Conservation (phyloP, 768 basidiomycete genomes). For the Boletus barrowsii region DNA sequence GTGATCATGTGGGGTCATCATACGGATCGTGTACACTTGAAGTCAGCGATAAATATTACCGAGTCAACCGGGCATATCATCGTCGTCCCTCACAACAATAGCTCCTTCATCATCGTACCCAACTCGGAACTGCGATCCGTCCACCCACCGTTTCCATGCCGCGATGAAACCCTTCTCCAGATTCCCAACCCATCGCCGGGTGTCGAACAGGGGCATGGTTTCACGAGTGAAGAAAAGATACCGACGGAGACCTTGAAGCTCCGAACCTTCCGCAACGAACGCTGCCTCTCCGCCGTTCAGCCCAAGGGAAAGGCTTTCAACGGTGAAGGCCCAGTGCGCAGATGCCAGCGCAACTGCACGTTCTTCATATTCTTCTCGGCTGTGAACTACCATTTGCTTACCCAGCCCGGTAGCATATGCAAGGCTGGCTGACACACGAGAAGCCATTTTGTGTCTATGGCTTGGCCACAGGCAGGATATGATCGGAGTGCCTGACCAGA, state of each 20-base stretch:
- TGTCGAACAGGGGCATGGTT: conserved; percentile 47
- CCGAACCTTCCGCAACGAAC: conserved; percentile 22
- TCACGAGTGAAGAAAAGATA: conserved; percentile 42
- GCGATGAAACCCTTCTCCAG: conserved; percentile 42
- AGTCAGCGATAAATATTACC: not conserved
- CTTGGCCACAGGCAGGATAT: conserved; percentile 44
- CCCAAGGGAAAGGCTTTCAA: conserved; percentile 1
- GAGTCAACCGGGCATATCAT: conserved; percentile 5
- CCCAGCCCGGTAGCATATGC: conserved; percentile 48
- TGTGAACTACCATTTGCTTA: conserved; percentile 43
- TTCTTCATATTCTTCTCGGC: conserved; percentile 42
- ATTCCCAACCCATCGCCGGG: conserved; percentile 44
- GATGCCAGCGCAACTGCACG: conserved; percentile 42
- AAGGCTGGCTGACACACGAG: conserved; percentile 48
- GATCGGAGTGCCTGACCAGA: conserved; percentile 52
- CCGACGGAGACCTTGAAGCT: conserved; percentile 39
- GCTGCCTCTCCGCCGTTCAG: not conserved
- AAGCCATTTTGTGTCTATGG: conserved; percentile 48
- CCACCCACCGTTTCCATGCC: conserved; percentile 49
- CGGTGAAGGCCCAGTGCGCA: conserved; percentile 21
- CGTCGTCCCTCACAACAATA: conserved; percentile 32
- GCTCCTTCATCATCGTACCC: conserved; percentile 32
- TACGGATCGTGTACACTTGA: not conserved
- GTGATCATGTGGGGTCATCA: not conserved
- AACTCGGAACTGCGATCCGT: conserved; percentile 35